Evolutionary conservation across 805 yeast species (phyloP), one percentile per base, ranked within the genome.

Genomic region (Groenewaldozyma salmanticensis): DNA sequence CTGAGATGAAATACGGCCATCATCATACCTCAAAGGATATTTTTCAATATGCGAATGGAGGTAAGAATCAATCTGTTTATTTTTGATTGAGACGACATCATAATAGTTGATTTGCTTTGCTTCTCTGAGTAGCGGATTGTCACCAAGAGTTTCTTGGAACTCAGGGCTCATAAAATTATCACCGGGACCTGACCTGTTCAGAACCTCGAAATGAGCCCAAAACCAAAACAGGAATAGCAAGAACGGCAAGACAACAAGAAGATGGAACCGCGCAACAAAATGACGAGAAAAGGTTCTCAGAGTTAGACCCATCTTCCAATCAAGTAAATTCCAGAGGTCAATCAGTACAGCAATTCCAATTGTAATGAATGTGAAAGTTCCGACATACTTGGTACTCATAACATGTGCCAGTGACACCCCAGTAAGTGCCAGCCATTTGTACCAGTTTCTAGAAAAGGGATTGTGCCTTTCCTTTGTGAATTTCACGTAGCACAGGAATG

Each of bases 341-440:
- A 77, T 71, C 4, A 74, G 54, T 5, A 92, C 96, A 34, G 94
- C 95, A 43, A 75, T 61, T 24, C 99, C 99, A 50, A 92, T 76
- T 39, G 94, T 76, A 37, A 79, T 70, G 60, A 81, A 92, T 0
- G 97, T 87, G 68, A 92, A 81, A 5, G 82, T 81, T 61, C 99
- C 99, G 33, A 92, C 96, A 61, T 92, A 88, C 59, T 92, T 92
- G 43, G 96, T 92, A 35, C 95, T 82, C 45, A 92, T 90, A 24
- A 92, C 96, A 58, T 90, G 79, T 0, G 96, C 85, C 44, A 92
- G 71, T 1, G 90, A 70, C 5, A 85, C 67, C 31, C 99, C 99
- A 4, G 97, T 90, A 35, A 75, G 61, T 21, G 70, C 57, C 37
- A 92, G 70, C 98, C 98, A 92, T 38, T 66, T 64, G 79, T 92